Evolutionary conservation across 2,329 filamentous ascomycete genomes (phyloP), one percentile per base, ranked within the genome.

Genomic region (Macrophomina pseudophaseolina): DNA sequence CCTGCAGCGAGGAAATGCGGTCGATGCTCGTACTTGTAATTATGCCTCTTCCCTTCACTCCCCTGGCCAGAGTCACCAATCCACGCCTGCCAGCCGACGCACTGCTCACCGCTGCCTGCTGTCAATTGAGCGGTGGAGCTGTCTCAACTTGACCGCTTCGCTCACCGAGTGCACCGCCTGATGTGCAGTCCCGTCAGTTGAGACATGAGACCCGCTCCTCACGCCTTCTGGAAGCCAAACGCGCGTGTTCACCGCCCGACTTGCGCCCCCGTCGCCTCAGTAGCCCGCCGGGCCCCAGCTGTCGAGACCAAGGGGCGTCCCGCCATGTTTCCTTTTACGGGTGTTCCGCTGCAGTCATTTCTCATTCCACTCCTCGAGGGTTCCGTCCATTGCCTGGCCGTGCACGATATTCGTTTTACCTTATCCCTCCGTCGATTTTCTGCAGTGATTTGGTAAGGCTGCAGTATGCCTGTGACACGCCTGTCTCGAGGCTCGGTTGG

Each of bases 1-100:
- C n/a, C 52, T 65, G 52, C 52, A 48, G 53, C 63, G 62, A 56
- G 63, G 40, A 40, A 12, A 23, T 23, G 23, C 23, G 40, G 63
- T 23, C n/a, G 42, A 33, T 60, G 63, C 63, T 54, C 51, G 40
- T 65, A 65, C 63, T 65, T 65, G 63, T 65, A 65, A 48, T 65
- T 51, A 65, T 65, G 63, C 63, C 63, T 40, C 51, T 65, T 65
- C 52, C 63, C 63, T 65, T 38, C 6, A 40, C 33, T 40, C 44
- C 16, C 63, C 48, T 56, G 38, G 32, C 51, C 14, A 18, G 23
- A 58, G n/a, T 49, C 58, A 40, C 63, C 63, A 65, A 58, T 65
- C 52, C 32, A 32, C 23, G 58, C 11, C 58, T 49, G 58, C 58
- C 58, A 62, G 18, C 30, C 46, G 32, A 23, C 58, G n/a, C n/a